A percentile compares a stretch with the other conserved stretches of the same genome.
Conservation (phyloP, 805 yeast genomes). For the Candida xyloterini region DNA sequence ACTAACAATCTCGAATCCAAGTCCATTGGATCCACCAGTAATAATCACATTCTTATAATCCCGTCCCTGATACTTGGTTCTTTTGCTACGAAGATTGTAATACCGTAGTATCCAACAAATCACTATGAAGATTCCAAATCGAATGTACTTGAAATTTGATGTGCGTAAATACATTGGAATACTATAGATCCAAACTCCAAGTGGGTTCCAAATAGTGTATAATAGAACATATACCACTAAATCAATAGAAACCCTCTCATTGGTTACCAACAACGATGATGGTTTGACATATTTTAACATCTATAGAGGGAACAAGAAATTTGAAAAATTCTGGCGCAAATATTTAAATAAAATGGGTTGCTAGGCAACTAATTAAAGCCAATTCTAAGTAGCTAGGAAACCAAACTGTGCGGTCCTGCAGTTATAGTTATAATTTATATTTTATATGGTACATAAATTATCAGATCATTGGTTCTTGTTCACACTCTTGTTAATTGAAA, state of each 20-base stretch:
- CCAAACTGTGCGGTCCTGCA: no score
- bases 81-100: conserved; percentile 14
- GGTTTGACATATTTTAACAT: conserved; percentile 8
- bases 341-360: background rate
- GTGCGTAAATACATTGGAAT: conserved; percentile 5
- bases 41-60: conserved; percentile 32
- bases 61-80: conserved; percentile 2
- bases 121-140: conserved; percentile 9
- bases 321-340: background rate
- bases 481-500: conserved; percentile 61
- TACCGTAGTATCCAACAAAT: conserved; percentile 24
- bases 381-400: no score
- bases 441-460: no score
- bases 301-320: background rate
- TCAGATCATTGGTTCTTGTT: conserved; percentile 38
- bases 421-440: no score
- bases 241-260: conserved; percentile 17
- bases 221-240: conserved; percentile 14
- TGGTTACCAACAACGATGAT: conserved; percentile 14
- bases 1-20: conserved; percentile 43
- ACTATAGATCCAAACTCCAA: conserved; percentile 18
- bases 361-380: background rate
- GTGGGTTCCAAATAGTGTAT: conserved; percentile 19
- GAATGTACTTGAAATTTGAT: conserved; percentile 1
- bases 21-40: conserved; percentile 52